phyloP scores from a whole-genome alignment of 257 asterid species.

The Solanum clarkiae region DNA sequence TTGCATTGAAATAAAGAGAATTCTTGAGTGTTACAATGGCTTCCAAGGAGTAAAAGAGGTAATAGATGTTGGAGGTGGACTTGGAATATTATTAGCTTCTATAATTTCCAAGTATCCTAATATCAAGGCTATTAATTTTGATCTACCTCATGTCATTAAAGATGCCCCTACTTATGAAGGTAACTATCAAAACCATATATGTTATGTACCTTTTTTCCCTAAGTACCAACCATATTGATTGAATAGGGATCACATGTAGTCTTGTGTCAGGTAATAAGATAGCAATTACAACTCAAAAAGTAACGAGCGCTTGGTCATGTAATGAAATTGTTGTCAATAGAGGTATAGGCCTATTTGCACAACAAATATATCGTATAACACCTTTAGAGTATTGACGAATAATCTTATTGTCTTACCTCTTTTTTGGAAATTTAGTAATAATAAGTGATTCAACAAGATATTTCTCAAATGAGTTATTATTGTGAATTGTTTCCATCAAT shows the following conservation, averaged over 20 bases:
- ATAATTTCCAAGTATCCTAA: conserved; percentile 1
- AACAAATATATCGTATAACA: too few relatives aligned
- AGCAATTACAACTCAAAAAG: background rate
- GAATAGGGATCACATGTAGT: background rate
- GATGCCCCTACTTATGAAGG: background rate
- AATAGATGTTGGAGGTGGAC: conserved; percentile 22
- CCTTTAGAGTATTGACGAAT: too few relatives aligned
- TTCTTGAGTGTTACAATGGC: conserved; percentile 8
- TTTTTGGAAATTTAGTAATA: too few relatives aligned
- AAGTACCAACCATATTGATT: background rate
- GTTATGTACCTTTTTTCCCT: background rate
- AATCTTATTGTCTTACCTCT: too few relatives aligned
- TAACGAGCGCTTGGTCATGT: background rate
- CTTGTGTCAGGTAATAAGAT: background rate
- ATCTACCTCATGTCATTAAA: background rate
- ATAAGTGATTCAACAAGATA: too few relatives aligned
- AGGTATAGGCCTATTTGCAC: too few relatives aligned
- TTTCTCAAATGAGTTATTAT: too few relatives aligned
- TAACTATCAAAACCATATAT: background rate
- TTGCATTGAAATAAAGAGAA: background rate
- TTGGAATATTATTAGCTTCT: background rate
- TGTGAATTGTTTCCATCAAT: too few relatives aligned
- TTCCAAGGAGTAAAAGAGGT: conserved; percentile 8
- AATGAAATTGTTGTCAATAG: too few relatives aligned
- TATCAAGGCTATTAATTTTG: conserved; percentile 1